Percentiles rank a stretch among this genome's conserved stretches.
These are phyloP conservation scores for Nicotiana undulata DNA, from an alignment of 257 asterid species.

Conservation along the genomic window DNA sequence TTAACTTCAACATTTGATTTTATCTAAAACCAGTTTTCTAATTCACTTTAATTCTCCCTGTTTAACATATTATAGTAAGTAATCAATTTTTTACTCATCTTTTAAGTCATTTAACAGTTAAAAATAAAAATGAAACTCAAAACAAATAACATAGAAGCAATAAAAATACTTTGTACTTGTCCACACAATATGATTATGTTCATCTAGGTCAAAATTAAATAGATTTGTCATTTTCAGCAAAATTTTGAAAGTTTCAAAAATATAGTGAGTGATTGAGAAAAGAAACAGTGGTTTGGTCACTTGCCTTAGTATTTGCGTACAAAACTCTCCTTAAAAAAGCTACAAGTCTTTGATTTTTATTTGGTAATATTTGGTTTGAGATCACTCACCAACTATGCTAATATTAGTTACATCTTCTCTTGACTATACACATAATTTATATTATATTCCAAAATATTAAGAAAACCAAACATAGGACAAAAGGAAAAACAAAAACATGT, in stretches of 20 bases:
- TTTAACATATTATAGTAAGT: too few relatives aligned
- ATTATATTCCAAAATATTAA: conserved; percentile 23
- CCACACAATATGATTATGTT: neutral
- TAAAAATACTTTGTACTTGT: too few relatives aligned
- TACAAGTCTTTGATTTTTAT: neutral
- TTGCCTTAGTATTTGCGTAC: neutral
- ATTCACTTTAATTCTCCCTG: too few relatives aligned
- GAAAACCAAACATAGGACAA: neutral
- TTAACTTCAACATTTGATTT: too few relatives aligned
- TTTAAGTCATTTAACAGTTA: too few relatives aligned
- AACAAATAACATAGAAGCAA: neutral
- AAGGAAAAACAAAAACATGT: neutral
- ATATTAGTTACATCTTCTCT: conserved; percentile 78
- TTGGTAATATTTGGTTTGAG: conserved; percentile 34
- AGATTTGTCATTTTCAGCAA: neutral
- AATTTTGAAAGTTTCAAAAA: neutral
- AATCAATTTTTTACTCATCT: too few relatives aligned
- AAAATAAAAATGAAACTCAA: neutral
- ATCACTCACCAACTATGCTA: conserved; percentile 53
- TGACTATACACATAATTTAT: conserved; percentile 45
- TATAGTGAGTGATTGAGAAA: neutral
- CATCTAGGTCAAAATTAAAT: neutral
- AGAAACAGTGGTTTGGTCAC: conserved; percentile 4
- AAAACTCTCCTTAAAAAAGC: neutral
- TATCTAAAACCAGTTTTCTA: too few relatives aligned